Conservation (phyloP, 202 grass and related monocot genomes). For the Zizania palustris region DNA sequence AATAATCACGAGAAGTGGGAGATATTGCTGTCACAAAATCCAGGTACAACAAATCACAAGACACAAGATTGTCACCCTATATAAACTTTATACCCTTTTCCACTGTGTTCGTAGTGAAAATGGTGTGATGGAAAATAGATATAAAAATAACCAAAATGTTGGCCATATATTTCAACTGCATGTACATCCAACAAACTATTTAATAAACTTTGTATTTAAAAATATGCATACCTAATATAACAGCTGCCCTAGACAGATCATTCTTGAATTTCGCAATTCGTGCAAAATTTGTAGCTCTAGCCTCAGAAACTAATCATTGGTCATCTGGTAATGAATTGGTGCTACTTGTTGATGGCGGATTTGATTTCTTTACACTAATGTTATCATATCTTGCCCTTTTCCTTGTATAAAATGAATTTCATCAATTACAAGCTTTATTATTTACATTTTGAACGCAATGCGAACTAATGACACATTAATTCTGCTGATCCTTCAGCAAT, state of each 20-base stretch:
- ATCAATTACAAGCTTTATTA: background rate
- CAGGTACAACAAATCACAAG: background rate
- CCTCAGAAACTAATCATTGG: slow-evolving; percentile 74
- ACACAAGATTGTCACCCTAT: too few relatives aligned
- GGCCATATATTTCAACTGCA: background rate
- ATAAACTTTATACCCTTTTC: too few relatives aligned
- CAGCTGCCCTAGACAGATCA: slow-evolving; percentile 84
- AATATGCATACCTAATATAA: slow-evolving; percentile 75
- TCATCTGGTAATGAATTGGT: slow-evolving; percentile 61
- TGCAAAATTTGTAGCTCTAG: slow-evolving; percentile 93
- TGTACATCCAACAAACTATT: background rate
- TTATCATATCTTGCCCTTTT: slow-evolving; percentile 50
- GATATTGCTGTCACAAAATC: background rate
- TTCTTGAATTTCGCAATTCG: slow-evolving; percentile 79
- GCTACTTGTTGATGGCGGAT: slow-evolving; percentile 60
- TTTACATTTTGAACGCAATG: slow-evolving; percentile 32
- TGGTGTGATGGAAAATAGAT: too few relatives aligned
- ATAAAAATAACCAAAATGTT: too few relatives aligned
- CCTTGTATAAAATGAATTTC: slow-evolving; percentile 41
- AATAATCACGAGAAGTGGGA: background rate
- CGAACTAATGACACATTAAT: slow-evolving; percentile 41
- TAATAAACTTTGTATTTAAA: slow-evolving; percentile 25
- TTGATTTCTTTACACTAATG: slow-evolving; percentile 53
- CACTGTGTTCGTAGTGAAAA: too few relatives aligned
- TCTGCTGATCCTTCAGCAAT: slow-evolving; percentile 50